Evolutionary conservation across 179 eudicot species (phyloP), one percentile per base, ranked within the genome.

Genomic region (Spergularia azorica): DNA sequence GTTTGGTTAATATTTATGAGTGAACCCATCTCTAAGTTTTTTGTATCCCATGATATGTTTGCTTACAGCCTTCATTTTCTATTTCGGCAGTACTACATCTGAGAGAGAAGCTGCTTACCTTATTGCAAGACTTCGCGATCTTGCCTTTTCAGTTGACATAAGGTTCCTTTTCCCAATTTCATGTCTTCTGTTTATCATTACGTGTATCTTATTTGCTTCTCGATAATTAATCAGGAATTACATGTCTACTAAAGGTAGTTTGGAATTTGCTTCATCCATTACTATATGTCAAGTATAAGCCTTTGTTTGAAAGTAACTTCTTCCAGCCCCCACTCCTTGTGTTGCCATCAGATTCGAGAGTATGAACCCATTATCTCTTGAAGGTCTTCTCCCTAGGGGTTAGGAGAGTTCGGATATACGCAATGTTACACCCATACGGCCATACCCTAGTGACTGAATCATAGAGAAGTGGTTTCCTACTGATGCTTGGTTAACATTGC

Each of bases 121-220:
- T 67, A 77, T 89, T 87, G 94, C 99, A 76, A 87, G 90, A 80
- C 92, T 95, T 55, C 88, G 95, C 79, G 99, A 95, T 84, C 93
- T 95, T 78, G 92, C 97, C 38, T 95, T 95, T 80, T 91, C 99
- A 54, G 99, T 95, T 80, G 99, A 95, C 82, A 88, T 91, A 84
- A 83, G 97, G 99, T 95, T 79, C 5, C 8, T 57, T 65, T 48
- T 55, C 21, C 72, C 63, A 15, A 41, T 76, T 52, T 57, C 63
- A 59, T 46, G 14, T 21, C 15, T n/a, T 8, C 55, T 15, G 59
- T 17, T 67, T 71, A 21, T 67, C 72, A 39, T 6, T 39, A 38
- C 18, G 13, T 32, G 4, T 21, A 32, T 17, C 63, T 64, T 18
- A 6, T 38, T 54, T 9, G 3, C 11, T 39, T 75, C 60, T 61